Conservation (phyloP, 2,329 filamentous ascomycete genomes). For the Pseudohalonectria lignicola region DNA sequence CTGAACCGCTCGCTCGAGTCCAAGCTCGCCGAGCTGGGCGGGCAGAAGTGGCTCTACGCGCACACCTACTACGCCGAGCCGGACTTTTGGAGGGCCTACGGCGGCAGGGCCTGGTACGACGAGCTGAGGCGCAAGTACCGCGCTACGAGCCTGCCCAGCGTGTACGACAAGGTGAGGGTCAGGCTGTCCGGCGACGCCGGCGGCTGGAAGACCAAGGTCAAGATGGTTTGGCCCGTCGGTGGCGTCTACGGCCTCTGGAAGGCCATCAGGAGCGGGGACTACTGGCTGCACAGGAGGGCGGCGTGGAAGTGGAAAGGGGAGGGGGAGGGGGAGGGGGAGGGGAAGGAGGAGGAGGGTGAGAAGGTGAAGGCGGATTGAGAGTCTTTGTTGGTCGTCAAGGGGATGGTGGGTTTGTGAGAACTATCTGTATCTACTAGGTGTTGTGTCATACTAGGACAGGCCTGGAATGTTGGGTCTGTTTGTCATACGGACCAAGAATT, state of each 20-base stretch:
- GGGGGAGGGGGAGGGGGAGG: too few relatives aligned
- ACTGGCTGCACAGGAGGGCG: slow-evolving; percentile 38
- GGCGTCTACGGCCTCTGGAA: slow-evolving; percentile 49
- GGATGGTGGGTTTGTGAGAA: too few relatives aligned
- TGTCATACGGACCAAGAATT: too few relatives aligned
- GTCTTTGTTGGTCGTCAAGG: too few relatives aligned
- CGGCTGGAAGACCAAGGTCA: slow-evolving; percentile 27
- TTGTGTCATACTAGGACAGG: too few relatives aligned
- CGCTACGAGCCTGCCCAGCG: slow-evolving; percentile 50
- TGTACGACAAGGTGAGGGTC: slow-evolving; percentile 61
- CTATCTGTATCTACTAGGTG: too few relatives aligned
- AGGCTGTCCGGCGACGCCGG: slow-evolving; percentile 13
- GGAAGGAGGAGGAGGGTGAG: too few relatives aligned
- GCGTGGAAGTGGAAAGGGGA: slow-evolving; percentile 32
- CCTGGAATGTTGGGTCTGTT: too few relatives aligned
- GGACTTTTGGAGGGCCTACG: slow-evolving; percentile 59
- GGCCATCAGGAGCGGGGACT: slow-evolving; percentile 46
- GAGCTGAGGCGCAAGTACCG: slow-evolving; percentile 49
- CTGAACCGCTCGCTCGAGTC: slow-evolving; percentile 63
- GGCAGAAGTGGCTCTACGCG: slow-evolving; percentile 81
- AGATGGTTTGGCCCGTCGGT: slow-evolving; percentile 41
- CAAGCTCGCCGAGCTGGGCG: slow-evolving; percentile 57
- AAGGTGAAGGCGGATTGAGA: too few relatives aligned
- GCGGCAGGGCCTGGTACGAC: slow-evolving; percentile 48
- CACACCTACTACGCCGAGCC: slow-evolving; percentile 71